These are phyloP conservation scores for Hydnomerulius pinastri DNA, from an alignment of 768 basidiomycete genomes.

Conservation along the genomic window DNA sequence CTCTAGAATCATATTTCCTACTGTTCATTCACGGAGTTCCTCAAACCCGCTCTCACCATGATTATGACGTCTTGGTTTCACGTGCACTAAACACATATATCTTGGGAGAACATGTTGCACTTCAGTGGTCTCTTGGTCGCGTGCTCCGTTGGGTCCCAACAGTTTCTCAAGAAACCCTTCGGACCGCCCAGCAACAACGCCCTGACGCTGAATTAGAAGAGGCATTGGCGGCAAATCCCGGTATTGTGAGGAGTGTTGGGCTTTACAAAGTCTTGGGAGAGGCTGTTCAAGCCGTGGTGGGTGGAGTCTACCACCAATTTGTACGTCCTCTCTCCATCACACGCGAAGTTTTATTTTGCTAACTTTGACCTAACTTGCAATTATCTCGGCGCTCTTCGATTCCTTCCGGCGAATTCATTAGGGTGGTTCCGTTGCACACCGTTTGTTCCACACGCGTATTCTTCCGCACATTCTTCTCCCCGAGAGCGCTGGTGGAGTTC, in stretches of 20 bases:
- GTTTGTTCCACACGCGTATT: slow-evolving; percentile 36
- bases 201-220: slow-evolving; percentile 29
- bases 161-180: slow-evolving; percentile 39
- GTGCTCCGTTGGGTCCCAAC: slow-evolving; percentile 78
- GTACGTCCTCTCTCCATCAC: slow-evolving; percentile 48
- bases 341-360: slow-evolving; percentile 8
- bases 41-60: slow-evolving; percentile 46
- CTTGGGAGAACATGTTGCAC: slow-evolving; percentile 73
- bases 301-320: slow-evolving; percentile 78
- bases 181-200: slow-evolving; percentile 11
- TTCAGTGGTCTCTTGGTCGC: slow-evolving; percentile 72
- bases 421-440: slow-evolving; percentile 37
- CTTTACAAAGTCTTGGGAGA: slow-evolving; percentile 79
- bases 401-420: neutral
- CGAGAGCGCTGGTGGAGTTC: slow-evolving; percentile 27
- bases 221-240: slow-evolving; percentile 31
- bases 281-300: slow-evolving; percentile 72
- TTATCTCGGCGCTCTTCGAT: slow-evolving; percentile 13
- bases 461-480: slow-evolving; percentile 34
- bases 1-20: slow-evolving; percentile 72
- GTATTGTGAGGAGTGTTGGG: slow-evolving; percentile 56
- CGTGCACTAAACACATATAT: slow-evolving; percentile 68
- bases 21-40: slow-evolving; percentile 66
- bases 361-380: too few species aligned
- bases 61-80: slow-evolving; percentile 58